Percentiles rank a stretch among this genome's conserved stretches.
These are phyloP conservation scores for Starmerella apicola DNA, from an alignment of 805 yeast species.

Conservation along the genomic window DNA sequence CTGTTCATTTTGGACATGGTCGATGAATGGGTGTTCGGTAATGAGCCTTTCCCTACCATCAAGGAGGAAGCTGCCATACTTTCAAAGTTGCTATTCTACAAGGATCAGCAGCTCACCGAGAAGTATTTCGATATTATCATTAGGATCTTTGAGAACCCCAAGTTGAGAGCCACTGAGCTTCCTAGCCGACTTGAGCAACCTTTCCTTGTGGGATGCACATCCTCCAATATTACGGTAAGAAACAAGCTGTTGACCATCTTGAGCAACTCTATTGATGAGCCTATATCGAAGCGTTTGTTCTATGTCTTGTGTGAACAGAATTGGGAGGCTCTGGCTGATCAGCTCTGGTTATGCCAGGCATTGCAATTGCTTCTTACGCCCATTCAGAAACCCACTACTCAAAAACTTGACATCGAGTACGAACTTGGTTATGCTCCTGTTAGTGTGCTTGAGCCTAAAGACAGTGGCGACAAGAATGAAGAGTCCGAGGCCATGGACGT, in stretches of 20 bases:
- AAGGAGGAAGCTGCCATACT: slow-evolving; percentile 93
- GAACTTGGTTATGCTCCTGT: slow-evolving; percentile 25
- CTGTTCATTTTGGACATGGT: slow-evolving; percentile 66
- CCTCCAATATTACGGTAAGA: slow-evolving; percentile 58
- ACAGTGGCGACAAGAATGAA: slow-evolving; percentile 2
- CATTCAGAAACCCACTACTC: slow-evolving; percentile 39
- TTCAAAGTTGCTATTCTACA: slow-evolving; percentile 78
- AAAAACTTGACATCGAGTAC: slow-evolving; percentile 33
- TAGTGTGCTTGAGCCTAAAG: slow-evolving; percentile 15
- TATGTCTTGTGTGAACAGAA: slow-evolving; percentile 90
- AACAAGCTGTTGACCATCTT: slow-evolving; percentile 67
- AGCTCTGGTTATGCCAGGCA: slow-evolving; percentile 91
- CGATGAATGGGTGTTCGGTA: slow-evolving; percentile 71
- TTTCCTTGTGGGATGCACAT: slow-evolving; percentile 75
- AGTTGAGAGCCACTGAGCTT: slow-evolving; percentile 69
- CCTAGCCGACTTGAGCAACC: slow-evolving; percentile 95
- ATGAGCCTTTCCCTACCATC: slow-evolving; percentile 80
- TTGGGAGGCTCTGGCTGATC: slow-evolving; percentile 91
- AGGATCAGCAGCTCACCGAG: slow-evolving; percentile 57
- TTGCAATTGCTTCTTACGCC: slow-evolving; percentile 74
- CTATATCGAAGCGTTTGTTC: slow-evolving; percentile 62
- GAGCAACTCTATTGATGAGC: slow-evolving; percentile 64
- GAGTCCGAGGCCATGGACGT: slow-evolving; percentile 13
- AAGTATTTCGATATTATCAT: slow-evolving; percentile 77
- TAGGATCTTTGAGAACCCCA: slow-evolving; percentile 71